Evolutionary conservation across 495 filamentous ascomycete species (phyloP), one percentile per base, ranked within the genome.

Genomic region (Extremus antarcticus): DNA sequence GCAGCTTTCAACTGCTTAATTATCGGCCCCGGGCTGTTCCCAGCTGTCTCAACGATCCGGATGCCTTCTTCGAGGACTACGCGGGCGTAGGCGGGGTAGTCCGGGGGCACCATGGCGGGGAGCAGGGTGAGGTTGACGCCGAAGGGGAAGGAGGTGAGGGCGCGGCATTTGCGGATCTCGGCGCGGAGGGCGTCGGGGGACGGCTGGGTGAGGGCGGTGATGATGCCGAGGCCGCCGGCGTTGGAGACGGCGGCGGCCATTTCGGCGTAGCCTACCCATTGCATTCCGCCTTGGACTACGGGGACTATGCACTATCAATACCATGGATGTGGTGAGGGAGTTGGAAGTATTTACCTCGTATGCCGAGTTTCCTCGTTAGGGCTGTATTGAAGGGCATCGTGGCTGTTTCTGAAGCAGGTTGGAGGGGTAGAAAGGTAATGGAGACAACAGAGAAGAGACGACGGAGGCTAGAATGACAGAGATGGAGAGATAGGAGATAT

Each of bases 241-340:
- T 95, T 98, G 71, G 83, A 90, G 58, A 98, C 92, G 43, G 92
- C 92, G 60, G 86, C 80, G 54, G 90, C 91, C 65, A 98, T 78
- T 71, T 95, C 91, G 46, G 91, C 91, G 67, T 89, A 90, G 64
- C 87, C 86, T 45, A 83, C 81, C 83, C 83, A 87, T 80, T 95
- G 90, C 89, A 95, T 96, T 53, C 92, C 92, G 67, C 92, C 92
- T 76, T 98, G 92, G 45, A 98, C 88, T n/a, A 98, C 77, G 55
- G 92, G 92, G 60, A 96, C 89, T 92, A 61, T 57, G 40, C 16
- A 56, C 45, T 17, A 53, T 51, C 23, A 21, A 57, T 55, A 57
- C 53, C 13, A n/a, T 43, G 7, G 10, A 19, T 35, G 8, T 29
- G 21, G 10, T 46, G n/a, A n/a, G 20, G n/a, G n/a, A 43, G 20